Conservation (phyloP, 257 asterid species). For the Lycium barbarum region DNA sequence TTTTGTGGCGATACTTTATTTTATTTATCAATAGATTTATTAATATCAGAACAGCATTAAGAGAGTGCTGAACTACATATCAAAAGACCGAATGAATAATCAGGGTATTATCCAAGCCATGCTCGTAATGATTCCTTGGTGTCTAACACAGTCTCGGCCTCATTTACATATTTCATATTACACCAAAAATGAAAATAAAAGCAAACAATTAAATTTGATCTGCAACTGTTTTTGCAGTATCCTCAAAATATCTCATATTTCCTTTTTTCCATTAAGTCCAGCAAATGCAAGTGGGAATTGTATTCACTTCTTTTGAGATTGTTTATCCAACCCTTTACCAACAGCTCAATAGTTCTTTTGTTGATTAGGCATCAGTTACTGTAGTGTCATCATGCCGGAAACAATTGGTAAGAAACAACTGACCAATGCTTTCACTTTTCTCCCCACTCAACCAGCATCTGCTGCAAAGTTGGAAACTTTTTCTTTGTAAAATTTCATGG, state of each 20-base stretch:
- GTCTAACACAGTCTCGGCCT: not conserved
- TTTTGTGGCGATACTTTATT: not conserved
- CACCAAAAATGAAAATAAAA: not conserved
- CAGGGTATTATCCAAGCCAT: not conserved
- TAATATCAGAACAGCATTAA: not conserved
- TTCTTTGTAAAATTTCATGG: constrained; percentile 8
- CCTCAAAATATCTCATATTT: not conserved
- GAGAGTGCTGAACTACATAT: not conserved
- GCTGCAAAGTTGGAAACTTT: not conserved
- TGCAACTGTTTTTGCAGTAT: not conserved
- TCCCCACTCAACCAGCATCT: not conserved
- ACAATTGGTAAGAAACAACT: not conserved
- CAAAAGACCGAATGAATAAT: not conserved
- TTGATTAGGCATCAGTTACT: constrained; percentile 4
- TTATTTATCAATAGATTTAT: not conserved
- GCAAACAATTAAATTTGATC: not conserved
- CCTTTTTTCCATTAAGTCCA: not conserved
- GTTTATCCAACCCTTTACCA: not conserved
- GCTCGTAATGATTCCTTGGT: not conserved
- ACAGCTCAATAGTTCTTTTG: not conserved
- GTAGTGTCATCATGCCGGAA: constrained; percentile 7
- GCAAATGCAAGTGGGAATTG: not conserved
- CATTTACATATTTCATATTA: not conserved
- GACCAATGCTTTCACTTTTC: not conserved
- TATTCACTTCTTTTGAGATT: not conserved